Percentiles rank a stretch among this genome's conserved stretches.
These are phyloP conservation scores for Penicillium sclerotigenum DNA, from an alignment of 2,329 filamentous ascomycete species.

Conservation along the genomic window DNA sequence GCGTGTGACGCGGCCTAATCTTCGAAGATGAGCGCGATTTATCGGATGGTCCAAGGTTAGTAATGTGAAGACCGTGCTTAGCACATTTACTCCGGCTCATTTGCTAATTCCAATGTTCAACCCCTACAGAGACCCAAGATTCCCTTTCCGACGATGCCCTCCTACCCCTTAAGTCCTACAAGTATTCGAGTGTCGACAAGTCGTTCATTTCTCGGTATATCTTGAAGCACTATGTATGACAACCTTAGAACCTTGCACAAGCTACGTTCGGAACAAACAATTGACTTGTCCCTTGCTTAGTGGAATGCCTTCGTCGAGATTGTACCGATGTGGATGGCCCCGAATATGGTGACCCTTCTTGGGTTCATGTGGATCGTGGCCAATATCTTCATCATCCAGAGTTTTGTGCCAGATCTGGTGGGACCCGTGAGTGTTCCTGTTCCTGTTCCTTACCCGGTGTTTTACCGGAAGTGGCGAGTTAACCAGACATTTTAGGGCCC, in stretches of 20 bases:
- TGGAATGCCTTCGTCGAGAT: constrained; percentile 96
- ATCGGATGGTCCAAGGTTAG: constrained; percentile 38
- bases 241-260: too few relatives aligned
- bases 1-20: constrained; percentile 15
- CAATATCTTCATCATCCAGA: constrained; percentile 72
- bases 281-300: constrained; percentile 47
- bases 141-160: constrained; percentile 84
- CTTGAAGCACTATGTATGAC: constrained; percentile 84
- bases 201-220: constrained; percentile 92
- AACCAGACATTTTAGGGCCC: constrained; percentile 59
- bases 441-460: not conserved
- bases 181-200: constrained; percentile 96
- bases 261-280: not conserved
- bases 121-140: constrained; percentile 43
- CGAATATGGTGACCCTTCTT: constrained; percentile 93
- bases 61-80: constrained; percentile 5
- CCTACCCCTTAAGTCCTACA: constrained; percentile 88
- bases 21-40: constrained; percentile 32
- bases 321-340: constrained; percentile 91
- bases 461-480: not conserved
- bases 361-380: constrained; percentile 91
- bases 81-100: not conserved
- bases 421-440: constrained; percentile 65
- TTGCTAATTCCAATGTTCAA: not conserved
- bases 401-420: constrained; percentile 84